A percentile compares a stretch with the other conserved stretches of the same genome.
phyloP scores from a whole-genome alignment of 1,284 basidiomycete species.

The Papiliotrema nemorosa region DNA sequence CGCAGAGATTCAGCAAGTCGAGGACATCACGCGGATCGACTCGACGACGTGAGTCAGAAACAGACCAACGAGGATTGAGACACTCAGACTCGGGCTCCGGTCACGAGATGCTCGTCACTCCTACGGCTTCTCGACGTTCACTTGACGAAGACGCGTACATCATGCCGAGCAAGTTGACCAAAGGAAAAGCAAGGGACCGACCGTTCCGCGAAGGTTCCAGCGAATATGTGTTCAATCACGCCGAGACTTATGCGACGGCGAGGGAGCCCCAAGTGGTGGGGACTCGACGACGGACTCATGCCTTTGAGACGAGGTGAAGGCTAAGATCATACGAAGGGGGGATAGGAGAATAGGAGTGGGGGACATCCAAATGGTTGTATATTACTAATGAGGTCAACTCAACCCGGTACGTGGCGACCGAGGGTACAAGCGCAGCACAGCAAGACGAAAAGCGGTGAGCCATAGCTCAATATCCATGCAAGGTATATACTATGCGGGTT shows the following conservation, averaged over 20 bases:
- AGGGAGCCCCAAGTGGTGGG: conserved; percentile 26
- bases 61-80: neutral
- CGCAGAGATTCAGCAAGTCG: neutral
- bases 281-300: conserved; percentile 11
- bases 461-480: neutral
- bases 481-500: neutral
- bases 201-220: neutral
- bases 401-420: too few species aligned
- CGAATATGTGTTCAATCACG: neutral
- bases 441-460: too few species aligned
- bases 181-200: neutral
- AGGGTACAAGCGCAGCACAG: too few species aligned
- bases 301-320: neutral
- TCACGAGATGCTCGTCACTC: neutral
- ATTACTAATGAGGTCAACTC: too few species aligned
- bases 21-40: neutral
- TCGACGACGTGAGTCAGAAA: neutral
- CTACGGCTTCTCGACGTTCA: neutral
- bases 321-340: too few species aligned
- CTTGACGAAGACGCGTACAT: too few species aligned
- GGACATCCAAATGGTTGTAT: too few species aligned
- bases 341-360: too few species aligned
- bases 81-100: neutral
- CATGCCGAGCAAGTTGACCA: neutral
- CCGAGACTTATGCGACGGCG: conserved; percentile 4